Percentiles rank a stretch among this genome's conserved stretches.
phyloP scores from a whole-genome alignment of 1,284 basidiomycete species.

The Hemileia vastatrix region DNA sequence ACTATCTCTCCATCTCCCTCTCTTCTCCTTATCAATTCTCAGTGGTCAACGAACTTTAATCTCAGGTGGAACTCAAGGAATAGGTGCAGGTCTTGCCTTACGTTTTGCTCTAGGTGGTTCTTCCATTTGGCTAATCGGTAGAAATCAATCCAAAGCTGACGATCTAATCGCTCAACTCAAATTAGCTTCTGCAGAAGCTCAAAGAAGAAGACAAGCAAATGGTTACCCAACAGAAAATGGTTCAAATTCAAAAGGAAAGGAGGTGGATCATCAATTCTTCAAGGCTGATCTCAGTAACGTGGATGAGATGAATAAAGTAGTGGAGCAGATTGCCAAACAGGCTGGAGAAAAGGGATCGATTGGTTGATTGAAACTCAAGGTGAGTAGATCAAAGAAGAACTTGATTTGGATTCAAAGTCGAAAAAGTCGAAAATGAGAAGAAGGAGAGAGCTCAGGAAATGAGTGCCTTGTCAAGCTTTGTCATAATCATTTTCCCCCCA shows the following conservation, averaged over 20 bases:
- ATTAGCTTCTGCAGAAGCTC: slow-evolving; percentile 28
- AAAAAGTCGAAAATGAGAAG: no score
- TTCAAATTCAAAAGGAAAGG: not conserved
- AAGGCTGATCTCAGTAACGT: slow-evolving; percentile 31
- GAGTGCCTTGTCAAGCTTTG: no score
- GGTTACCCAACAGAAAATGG: not conserved
- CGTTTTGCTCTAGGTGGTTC: slow-evolving; percentile 35
- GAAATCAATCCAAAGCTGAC: slow-evolving; percentile 28
- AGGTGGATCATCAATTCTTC: slow-evolving; percentile 30
- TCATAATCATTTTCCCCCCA: no score
- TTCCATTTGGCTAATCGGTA: slow-evolving; percentile 34
- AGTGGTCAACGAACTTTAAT: slow-evolving; percentile 29
- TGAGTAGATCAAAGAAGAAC: no score
- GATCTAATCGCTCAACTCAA: slow-evolving; percentile 28
- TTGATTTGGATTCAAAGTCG: no score
- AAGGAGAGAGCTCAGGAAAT: no score
- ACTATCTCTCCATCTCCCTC: no score
- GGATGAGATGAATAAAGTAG: slow-evolving; percentile 25
- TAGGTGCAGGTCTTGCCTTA: slow-evolving; percentile 34
- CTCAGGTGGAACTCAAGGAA: slow-evolving; percentile 36
- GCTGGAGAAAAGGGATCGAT: no score
- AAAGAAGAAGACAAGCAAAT: slow-evolving; percentile 5
- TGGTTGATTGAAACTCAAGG: no score
- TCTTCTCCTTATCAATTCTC: no score
- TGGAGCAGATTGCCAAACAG: no score